Percentiles rank a stretch among this genome's conserved stretches.
phyloP scores from a whole-genome alignment of 192 early-diverging fungal species.

The Entomortierella chlamydospora region DNA sequence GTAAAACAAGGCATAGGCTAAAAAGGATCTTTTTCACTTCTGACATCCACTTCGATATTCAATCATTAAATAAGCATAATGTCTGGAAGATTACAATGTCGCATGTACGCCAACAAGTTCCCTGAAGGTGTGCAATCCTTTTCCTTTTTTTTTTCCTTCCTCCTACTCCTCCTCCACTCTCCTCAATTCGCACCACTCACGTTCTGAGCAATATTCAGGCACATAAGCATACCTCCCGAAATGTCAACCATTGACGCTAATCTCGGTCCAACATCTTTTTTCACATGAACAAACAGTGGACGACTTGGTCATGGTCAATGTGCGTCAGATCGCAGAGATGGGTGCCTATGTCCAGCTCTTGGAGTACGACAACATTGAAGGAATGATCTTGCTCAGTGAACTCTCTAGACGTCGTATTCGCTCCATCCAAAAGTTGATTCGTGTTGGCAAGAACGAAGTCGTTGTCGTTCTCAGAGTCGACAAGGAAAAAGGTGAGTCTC shows the following conservation, averaged over 20 bases:
- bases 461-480: slow-evolving; percentile 95
- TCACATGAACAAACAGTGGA: slow-evolving; percentile 63
- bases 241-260: background rate
- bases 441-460: slow-evolving; percentile 93
- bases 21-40: background rate
- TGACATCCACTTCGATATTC: background rate
- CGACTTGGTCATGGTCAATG: slow-evolving; percentile 97
- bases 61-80: slow-evolving; percentile 17
- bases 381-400: slow-evolving; percentile 96
- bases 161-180: background rate
- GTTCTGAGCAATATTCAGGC: background rate
- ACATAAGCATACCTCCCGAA: too few species aligned
- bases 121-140: slow-evolving; percentile 69
- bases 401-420: slow-evolving; percentile 95
- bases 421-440: slow-evolving; percentile 94
- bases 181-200: background rate
- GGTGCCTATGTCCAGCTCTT: slow-evolving; percentile 95
- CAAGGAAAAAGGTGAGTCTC: slow-evolving; percentile 86
- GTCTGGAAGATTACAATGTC: slow-evolving; percentile 72
- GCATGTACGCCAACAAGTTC: slow-evolving; percentile 95
- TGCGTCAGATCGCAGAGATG: slow-evolving; percentile 94
- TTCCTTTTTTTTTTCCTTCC: background rate
- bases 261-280: background rate
- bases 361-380: slow-evolving; percentile 98
- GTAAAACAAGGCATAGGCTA: background rate